phyloP scores from a whole-genome alignment of 2,329 filamentous ascomycete genomes.

The Pseudomassariella vexata region DNA sequence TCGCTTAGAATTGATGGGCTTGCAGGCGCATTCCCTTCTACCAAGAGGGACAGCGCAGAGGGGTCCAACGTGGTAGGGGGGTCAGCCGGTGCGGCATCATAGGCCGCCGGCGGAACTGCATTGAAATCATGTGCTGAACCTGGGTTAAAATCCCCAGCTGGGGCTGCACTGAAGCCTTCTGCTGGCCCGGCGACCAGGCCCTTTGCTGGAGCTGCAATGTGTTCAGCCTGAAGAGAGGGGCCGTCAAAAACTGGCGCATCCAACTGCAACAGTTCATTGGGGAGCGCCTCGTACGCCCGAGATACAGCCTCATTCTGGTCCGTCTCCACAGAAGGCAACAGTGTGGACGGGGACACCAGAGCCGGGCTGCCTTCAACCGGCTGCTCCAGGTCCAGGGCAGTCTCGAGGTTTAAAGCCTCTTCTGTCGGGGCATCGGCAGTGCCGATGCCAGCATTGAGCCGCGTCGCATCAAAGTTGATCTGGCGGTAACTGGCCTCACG shows the following conservation, averaged over 20 bases:
- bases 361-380: slow-evolving; percentile 4
- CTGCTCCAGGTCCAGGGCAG: neutral
- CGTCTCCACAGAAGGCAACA: slow-evolving; percentile 9
- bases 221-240: slow-evolving; percentile 6
- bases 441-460: no score
- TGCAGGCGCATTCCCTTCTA: slow-evolving; percentile 20
- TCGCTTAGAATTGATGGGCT: slow-evolving; percentile 21
- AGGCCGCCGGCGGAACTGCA: no score
- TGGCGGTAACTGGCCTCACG: slow-evolving; percentile 15
- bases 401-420: neutral
- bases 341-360: slow-evolving; percentile 10
- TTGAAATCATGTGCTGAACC: no score
- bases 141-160: no score
- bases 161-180: no score
- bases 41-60: slow-evolving; percentile 22
- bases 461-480: neutral
- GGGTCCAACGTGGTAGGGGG: slow-evolving; percentile 23
- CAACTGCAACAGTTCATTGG: neutral
- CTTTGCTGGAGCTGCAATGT: no score
- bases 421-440: slow-evolving; percentile 1
- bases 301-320: slow-evolving; percentile 6
- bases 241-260: slow-evolving; percentile 2
- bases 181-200: no score
- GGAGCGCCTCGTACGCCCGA: slow-evolving; percentile 7
- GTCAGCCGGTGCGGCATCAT: slow-evolving; percentile 14